Conservation (phyloP, 2,329 filamentous ascomycete genomes). For the Diaporthe velutina region DNA sequence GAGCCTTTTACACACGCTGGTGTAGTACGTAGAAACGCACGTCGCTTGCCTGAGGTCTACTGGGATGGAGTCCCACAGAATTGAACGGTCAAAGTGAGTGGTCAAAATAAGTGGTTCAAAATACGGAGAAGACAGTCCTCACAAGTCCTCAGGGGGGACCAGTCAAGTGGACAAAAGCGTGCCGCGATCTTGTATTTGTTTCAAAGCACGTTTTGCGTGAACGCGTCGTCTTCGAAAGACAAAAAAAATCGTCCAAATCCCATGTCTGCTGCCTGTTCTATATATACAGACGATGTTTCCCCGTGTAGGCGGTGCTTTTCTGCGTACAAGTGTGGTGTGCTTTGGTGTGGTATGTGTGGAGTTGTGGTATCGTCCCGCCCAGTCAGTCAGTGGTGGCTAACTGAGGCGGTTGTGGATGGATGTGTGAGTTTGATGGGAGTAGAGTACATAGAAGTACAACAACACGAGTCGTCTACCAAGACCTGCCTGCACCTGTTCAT, state of each 20-base stretch:
- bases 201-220: background rate
- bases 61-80: background rate
- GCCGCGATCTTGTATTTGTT: background rate
- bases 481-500: slow-evolving; percentile 20
- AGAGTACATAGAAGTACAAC: slow-evolving; percentile 36
- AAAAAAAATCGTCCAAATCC: background rate
- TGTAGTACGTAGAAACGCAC: background rate
- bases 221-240: background rate
- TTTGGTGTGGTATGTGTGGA: slow-evolving; percentile 10
- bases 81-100: background rate
- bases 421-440: slow-evolving; percentile 28
- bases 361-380: background rate
- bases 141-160: too few species aligned
- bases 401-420: background rate
- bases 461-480: slow-evolving; percentile 26
- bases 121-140: background rate
- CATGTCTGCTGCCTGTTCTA: slow-evolving; percentile 10
- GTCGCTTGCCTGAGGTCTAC: too few species aligned
- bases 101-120: background rate
- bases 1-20: background rate
- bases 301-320: slow-evolving; percentile 8
- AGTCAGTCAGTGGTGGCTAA: slow-evolving; percentile 2
- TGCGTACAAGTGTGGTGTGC: background rate
- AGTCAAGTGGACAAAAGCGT: slow-evolving; percentile 1
- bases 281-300: slow-evolving; percentile 25